phyloP scores from a whole-genome alignment of 1,284 basidiomycete genomes.

The Gymnopus androsaceus region DNA sequence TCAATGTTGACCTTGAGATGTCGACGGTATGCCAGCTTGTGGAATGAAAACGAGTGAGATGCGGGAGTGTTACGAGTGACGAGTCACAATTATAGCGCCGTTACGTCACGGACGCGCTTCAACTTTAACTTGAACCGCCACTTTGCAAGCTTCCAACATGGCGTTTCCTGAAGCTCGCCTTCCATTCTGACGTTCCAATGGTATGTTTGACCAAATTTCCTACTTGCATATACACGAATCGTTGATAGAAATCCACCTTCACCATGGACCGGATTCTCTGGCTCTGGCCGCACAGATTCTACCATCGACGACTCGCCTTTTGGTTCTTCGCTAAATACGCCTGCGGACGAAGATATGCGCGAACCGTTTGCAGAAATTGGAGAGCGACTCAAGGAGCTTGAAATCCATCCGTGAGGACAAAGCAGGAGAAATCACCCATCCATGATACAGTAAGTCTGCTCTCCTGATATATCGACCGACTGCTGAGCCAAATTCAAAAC shows the following conservation, averaged over 20 bases:
- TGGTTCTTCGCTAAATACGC: conserved; percentile 39
- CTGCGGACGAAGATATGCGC: conserved; percentile 33
- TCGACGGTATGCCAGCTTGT: conserved; percentile 16
- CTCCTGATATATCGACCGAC: too few relatives aligned
- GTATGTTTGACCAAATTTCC: background rate
- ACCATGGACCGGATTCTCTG: conserved; percentile 19
- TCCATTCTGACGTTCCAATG: background rate
- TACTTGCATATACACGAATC: background rate
- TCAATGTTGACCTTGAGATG: conserved; percentile 8
- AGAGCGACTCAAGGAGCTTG: conserved; percentile 11
- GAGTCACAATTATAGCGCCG: background rate
- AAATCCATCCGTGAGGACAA: too few relatives aligned
- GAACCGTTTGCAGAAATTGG: conserved; percentile 26
- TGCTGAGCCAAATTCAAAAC: too few relatives aligned
- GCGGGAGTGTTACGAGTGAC: background rate
- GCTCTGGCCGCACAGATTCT: conserved; percentile 36
- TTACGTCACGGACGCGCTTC: background rate
- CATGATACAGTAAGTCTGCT: too few relatives aligned
- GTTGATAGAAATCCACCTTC: background rate
- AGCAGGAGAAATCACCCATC: too few relatives aligned
- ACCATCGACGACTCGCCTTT: conserved; percentile 37
- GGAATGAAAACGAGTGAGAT: background rate
- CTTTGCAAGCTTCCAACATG: background rate
- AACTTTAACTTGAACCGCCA: background rate
- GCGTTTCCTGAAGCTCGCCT: background rate